Conservation (phyloP, 257 asterid genomes). For the Agastache rugosa region DNA sequence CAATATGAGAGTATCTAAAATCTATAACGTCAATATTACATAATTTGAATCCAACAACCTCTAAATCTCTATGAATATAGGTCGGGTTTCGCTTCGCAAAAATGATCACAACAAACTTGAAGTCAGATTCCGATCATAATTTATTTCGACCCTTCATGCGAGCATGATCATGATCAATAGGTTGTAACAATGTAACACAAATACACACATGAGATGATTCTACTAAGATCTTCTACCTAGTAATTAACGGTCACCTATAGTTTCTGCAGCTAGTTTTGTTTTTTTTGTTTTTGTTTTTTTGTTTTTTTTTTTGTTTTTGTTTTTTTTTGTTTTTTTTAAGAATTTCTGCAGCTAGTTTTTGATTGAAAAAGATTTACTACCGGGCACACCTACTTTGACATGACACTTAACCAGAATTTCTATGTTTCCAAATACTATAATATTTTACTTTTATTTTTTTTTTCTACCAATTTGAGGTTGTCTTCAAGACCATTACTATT, state of each 20-base stretch:
- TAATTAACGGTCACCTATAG: neutral
- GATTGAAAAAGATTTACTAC: neutral
- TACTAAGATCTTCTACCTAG: neutral
- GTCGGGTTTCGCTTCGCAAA: too few relatives aligned
- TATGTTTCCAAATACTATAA: slow-evolving; percentile 21
- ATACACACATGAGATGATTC: neutral
- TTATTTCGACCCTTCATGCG: too few relatives aligned
- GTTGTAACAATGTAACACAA: neutral
- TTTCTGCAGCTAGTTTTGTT: slow-evolving; percentile 11
- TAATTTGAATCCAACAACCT: too few relatives aligned
- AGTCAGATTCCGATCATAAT: too few relatives aligned
- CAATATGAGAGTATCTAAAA: too few relatives aligned
- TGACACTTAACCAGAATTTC: slow-evolving; percentile 42
- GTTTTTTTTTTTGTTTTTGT: too few relatives aligned
- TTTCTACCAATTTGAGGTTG: neutral
- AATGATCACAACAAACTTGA: too few relatives aligned
- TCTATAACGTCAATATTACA: too few relatives aligned
- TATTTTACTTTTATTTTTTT: neutral
- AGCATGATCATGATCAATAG: too few relatives aligned
- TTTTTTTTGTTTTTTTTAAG: too few relatives aligned
- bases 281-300: too few relatives aligned
- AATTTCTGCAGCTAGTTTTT: neutral
- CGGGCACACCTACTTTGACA: slow-evolving; percentile 36
- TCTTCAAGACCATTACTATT: neutral
- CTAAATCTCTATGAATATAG: too few relatives aligned